Evolutionary conservation across 768 basidiomycete species (phyloP), one percentile per base, ranked within the genome.

Genomic region (Neoboletus subvelutipes): DNA sequence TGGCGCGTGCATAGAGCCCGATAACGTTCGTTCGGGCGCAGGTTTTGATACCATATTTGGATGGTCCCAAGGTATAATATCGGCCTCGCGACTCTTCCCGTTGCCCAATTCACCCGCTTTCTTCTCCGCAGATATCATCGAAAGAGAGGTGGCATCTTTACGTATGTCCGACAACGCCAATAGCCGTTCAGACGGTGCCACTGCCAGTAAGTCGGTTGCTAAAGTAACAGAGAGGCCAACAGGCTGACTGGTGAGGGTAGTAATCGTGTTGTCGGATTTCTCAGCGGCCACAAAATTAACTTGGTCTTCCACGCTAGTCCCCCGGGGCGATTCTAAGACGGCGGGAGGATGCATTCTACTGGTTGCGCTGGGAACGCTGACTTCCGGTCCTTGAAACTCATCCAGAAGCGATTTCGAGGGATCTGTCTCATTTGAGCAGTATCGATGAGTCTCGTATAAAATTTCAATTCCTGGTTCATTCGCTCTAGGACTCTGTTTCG

Each of bases 1-100:
- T 5, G 64, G 61, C 26, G 60, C 63, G 17, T 65, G 61, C 1
- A 65, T 62, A 11, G 66, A 68, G 1, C 47, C 34, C 20, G 45
- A 52, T 12, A 60, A 48, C 3, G 51, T 55, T 6, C 61, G 60
- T 36, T 57, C 54, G 2, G 33, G 20, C 28, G 54, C 17, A n/a
- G 31, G 42, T 26, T 46, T 52, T 20, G 40, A 45, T 34, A 9
- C 45, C 20, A 45, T 20, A 41, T n/a, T n/a, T 13, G 26, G 33
- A 54, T 28, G 18, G 6, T 49, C 45, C 40, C 36, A 43, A 36
- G 26, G 50, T 40, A 41, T 28, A 15, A 24, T 4, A 24, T 12
- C 15, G n/a, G 6, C 36, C 3, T 65, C 20, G 28, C 13, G 11
- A 10, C 26, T 29, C 36, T 51, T 42, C 24, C 9, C 2, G 42